phyloP scores from a whole-genome alignment of 2,329 filamentous ascomycete genomes.

The Endothia cerciana region DNA sequence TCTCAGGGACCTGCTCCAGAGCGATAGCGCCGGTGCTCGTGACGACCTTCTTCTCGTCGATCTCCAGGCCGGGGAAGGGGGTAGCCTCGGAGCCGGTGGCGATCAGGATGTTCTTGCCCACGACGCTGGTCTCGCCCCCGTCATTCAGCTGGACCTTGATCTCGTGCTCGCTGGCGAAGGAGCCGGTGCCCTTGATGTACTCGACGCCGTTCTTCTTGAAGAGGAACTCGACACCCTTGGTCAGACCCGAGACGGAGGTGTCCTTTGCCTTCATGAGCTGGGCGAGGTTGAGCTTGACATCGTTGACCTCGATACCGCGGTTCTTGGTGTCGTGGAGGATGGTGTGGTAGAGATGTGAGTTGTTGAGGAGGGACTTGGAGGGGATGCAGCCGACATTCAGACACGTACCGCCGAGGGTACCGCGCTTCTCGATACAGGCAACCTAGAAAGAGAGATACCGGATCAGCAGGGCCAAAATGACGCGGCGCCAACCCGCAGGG shows the following conservation, averaged over 20 bases:
- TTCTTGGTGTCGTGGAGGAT: slow-evolving; percentile 96
- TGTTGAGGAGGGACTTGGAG: slow-evolving; percentile 99
- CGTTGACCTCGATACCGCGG: slow-evolving; percentile 95
- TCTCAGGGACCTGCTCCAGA: slow-evolving; percentile 88
- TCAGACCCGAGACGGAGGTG: slow-evolving; percentile 81
- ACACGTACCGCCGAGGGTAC: slow-evolving; percentile 92
- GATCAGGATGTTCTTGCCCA: slow-evolving; percentile 97
- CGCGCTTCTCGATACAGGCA: slow-evolving; percentile 97
- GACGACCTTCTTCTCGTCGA: slow-evolving; percentile 97
- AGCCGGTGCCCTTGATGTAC: slow-evolving; percentile 91
- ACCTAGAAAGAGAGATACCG: slow-evolving; percentile 59
- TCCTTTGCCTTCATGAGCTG: slow-evolving; percentile 99
- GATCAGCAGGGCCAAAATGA: not conserved
- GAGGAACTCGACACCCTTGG: slow-evolving; percentile 96
- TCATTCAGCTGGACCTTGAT: slow-evolving; percentile 89
- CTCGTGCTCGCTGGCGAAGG: slow-evolving; percentile 87
- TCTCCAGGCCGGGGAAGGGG: slow-evolving; percentile 91
- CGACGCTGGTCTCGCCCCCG: slow-evolving; percentile 84
- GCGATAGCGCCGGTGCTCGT: slow-evolving; percentile 95
- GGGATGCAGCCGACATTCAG: slow-evolving; percentile 99
- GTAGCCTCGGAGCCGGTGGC: slow-evolving; percentile 95
- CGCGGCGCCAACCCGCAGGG: not conserved
- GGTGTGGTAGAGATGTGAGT: slow-evolving; percentile 97
- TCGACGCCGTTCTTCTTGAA: slow-evolving; percentile 99
- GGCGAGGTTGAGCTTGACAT: slow-evolving; percentile 92